These are phyloP conservation scores for Metschnikowia amazonensis DNA, from an alignment of 805 yeast genomes.

Conservation along the genomic window DNA sequence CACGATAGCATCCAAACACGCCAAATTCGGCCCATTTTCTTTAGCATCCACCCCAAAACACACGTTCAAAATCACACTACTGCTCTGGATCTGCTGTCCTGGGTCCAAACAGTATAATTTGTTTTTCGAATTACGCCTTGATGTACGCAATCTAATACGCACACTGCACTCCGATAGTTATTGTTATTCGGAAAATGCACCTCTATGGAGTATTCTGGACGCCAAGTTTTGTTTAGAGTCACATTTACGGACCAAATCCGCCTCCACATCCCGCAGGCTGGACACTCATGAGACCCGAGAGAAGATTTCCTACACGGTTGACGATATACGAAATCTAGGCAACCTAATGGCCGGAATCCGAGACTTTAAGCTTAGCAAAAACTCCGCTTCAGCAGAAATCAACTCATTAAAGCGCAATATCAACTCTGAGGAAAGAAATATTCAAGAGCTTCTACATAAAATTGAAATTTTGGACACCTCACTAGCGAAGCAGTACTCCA, in stretches of 20 bases:
- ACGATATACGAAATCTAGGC: slow-evolving; percentile 14
- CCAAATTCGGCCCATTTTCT: slow-evolving; percentile 26
- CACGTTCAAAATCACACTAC: slow-evolving; percentile 2
- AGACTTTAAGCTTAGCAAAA: slow-evolving; percentile 28
- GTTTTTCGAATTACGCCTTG: slow-evolving; percentile 7
- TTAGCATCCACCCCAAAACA: slow-evolving; percentile 20
- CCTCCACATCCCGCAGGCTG: neutral
- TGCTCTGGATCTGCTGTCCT: slow-evolving; percentile 8
- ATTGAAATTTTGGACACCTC: neutral
- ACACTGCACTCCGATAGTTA: neutral
- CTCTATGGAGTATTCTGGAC: slow-evolving; percentile 14
- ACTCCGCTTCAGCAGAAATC: slow-evolving; percentile 21
- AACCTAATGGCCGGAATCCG: slow-evolving; percentile 16
- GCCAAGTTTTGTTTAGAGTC: slow-evolving; percentile 7
- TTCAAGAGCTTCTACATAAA: neutral
- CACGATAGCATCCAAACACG: slow-evolving; percentile 18
- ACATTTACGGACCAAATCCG: neutral
- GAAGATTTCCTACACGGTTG: slow-evolving; percentile 13
- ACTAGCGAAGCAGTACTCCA: slow-evolving; percentile 16
- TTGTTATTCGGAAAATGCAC: slow-evolving; percentile 8
- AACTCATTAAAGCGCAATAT: slow-evolving; percentile 6
- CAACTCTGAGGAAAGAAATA: neutral
- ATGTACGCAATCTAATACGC: slow-evolving; percentile 9
- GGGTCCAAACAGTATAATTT: neutral
- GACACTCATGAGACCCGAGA: neutral